phyloP scores from a whole-genome alignment of 306 rosid species.

The Sechiopsis laciniata region DNA sequence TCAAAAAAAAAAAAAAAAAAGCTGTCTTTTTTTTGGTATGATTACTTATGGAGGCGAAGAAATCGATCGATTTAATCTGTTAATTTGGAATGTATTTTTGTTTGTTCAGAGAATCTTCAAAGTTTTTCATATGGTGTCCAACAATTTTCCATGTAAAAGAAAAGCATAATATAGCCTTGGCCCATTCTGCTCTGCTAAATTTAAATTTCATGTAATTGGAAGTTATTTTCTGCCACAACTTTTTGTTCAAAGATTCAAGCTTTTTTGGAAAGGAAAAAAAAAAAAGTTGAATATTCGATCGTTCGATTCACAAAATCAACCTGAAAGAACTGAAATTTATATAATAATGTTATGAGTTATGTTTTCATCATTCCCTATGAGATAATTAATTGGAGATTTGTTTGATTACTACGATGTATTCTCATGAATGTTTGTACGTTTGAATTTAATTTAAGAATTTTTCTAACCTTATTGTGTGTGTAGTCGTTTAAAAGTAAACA shows the following conservation, averaged over 20 bases:
- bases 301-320: constrained; percentile 2
- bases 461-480: not conserved
- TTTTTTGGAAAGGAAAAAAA: not conserved
- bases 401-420: constrained; percentile 2
- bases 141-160: constrained; percentile 11
- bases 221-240: not conserved
- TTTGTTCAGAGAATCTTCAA: not conserved
- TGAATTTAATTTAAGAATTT: not conserved
- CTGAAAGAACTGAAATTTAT: not conserved
- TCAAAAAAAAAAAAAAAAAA: not conserved
- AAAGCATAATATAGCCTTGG: not conserved
- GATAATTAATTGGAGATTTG: not conserved
- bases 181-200: not conserved
- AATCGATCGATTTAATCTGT: not conserved
- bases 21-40: not conserved
- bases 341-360: not conserved
- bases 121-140: not conserved
- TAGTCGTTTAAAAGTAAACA: not conserved
- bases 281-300: not conserved
- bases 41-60: not conserved
- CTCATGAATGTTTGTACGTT: not conserved
- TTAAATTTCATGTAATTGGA: not conserved
- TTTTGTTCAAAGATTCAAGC: not conserved
- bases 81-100: constrained; percentile 3
- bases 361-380: not conserved